A percentile compares a stretch with the other conserved stretches of the same genome.
Conservation (phyloP, 106 monocot species). For the Acorus calamus region DNA sequence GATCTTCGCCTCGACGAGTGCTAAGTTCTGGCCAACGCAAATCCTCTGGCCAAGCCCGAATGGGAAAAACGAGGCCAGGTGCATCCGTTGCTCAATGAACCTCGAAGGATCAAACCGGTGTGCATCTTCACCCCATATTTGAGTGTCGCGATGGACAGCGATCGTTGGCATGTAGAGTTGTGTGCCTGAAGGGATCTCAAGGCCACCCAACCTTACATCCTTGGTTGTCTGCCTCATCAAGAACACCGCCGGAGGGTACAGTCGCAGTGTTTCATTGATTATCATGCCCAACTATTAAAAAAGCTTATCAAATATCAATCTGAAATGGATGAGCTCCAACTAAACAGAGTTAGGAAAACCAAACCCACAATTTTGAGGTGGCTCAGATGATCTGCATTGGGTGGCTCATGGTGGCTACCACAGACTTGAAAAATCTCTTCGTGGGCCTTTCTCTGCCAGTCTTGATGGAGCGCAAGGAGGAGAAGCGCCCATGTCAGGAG, state of each 20-base stretch:
- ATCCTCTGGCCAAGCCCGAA: conserved; percentile 58
- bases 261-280: conserved; percentile 65
- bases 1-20: conserved; percentile 54
- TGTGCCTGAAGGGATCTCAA: conserved; percentile 43
- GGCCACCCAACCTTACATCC: conserved; percentile 27
- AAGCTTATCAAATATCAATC: not conserved
- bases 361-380: conserved; percentile 59
- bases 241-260: conserved; percentile 51
- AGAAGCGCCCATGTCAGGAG: conserved; percentile 65
- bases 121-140: conserved; percentile 66
- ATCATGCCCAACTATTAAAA: conserved; percentile 47
- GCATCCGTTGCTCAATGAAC: conserved; percentile 31
- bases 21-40: conserved; percentile 70
- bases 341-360: conserved; percentile 1
- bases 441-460: conserved; percentile 70
- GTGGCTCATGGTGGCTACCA: conserved; percentile 12
- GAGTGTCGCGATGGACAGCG: conserved; percentile 39
- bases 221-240: conserved; percentile 27
- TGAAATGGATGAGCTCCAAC: not conserved
- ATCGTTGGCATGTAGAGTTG: conserved; percentile 37
- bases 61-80: conserved; percentile 35
- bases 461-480: conserved; percentile 57
- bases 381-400: conserved; percentile 28
- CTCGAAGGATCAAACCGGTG: conserved; percentile 56
- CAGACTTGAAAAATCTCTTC: conserved; percentile 48